These are phyloP conservation scores for Ophiostoma pallidulum DNA, from an alignment of 2,329 filamentous ascomycete genomes.

Conservation along the genomic window DNA sequence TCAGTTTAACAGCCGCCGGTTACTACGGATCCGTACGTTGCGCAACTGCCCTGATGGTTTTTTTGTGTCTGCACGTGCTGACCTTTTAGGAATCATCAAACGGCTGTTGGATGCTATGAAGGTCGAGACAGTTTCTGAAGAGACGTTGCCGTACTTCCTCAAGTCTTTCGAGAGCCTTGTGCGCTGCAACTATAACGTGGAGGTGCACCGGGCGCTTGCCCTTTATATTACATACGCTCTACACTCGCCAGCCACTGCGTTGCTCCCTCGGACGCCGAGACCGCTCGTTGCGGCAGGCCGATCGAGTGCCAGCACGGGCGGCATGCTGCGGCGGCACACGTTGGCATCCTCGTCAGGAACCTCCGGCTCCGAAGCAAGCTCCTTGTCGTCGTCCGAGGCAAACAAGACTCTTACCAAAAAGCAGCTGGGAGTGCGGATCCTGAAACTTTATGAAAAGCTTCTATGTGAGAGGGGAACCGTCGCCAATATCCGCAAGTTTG, in stretches of 20 bases:
- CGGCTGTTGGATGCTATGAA: conserved; percentile 85
- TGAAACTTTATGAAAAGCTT: conserved; percentile 68
- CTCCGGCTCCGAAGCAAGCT: not conserved
- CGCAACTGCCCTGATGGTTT: not conserved
- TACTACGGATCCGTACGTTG: conserved; percentile 78
- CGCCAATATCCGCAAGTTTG: conserved; percentile 72
- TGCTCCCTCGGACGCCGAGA: conserved; percentile 42
- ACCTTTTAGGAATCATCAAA: conserved; percentile 71
- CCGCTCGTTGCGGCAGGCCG: conserved; percentile 18
- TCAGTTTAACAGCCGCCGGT: conserved; percentile 79
- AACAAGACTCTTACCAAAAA: conserved; percentile 47
- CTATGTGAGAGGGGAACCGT: conserved; percentile 64
- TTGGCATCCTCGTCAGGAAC: not conserved
- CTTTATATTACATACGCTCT: conserved; percentile 90
- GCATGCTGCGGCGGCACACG: conserved; percentile 7
- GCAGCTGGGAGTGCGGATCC: conserved; percentile 63
- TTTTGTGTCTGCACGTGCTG: too few relatives aligned
- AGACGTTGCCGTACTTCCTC: conserved; percentile 68
- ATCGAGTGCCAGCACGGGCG: not conserved
- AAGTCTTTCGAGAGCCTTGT: conserved; percentile 70
- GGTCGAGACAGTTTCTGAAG: conserved; percentile 63
- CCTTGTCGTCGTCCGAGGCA: conserved; percentile 13
- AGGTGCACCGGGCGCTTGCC: conserved; percentile 77
- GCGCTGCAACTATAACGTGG: conserved; percentile 69
- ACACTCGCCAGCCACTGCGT: conserved; percentile 40